These are phyloP conservation scores for Penicillium ucsense DNA, from an alignment of 495 filamentous ascomycete species.

Conservation along the genomic window DNA sequence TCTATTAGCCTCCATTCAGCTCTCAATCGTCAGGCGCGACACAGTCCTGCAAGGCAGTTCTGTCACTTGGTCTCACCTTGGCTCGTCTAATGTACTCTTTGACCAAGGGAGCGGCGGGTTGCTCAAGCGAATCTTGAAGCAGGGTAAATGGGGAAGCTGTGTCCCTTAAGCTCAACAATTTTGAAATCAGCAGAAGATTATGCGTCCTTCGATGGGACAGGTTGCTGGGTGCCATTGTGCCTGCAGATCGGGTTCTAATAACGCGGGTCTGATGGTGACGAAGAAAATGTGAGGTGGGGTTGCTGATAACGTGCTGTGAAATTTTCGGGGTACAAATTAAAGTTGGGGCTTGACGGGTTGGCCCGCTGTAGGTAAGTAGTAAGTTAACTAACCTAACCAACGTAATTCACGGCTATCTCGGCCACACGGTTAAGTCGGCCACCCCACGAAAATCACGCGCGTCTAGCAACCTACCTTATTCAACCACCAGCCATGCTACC, in stretches of 20 bases:
- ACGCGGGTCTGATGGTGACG: neutral
- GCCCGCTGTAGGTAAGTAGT: constrained; percentile 4
- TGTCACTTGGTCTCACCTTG: constrained; percentile 39
- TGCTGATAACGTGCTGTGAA: constrained; percentile 8
- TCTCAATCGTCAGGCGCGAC: no score
- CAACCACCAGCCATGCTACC: no score
- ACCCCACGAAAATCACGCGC: no score
- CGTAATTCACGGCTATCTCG: no score
- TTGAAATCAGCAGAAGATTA: constrained; percentile 77
- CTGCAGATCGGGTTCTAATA: no score
- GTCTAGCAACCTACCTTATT: no score
- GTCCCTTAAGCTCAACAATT: constrained; percentile 68
- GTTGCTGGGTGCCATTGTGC: constrained; percentile 25
- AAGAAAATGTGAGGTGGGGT: constrained; percentile 16
- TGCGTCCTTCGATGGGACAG: constrained; percentile 70
- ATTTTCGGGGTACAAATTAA: constrained; percentile 16
- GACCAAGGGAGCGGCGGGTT: constrained; percentile 61
- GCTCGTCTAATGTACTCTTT: constrained; percentile 66
- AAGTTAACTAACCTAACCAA: no score
- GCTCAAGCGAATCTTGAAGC: constrained; percentile 76
- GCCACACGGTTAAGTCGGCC: no score
- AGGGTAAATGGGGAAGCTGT: constrained; percentile 78
- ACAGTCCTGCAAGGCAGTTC: no score
- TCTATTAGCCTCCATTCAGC: no score
- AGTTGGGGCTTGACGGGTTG: constrained; percentile 30